A percentile compares a stretch with the other conserved stretches of the same genome.
Conservation (phyloP, 1,284 basidiomycete genomes). For the Erythrobasidium hasegawianum region DNA sequence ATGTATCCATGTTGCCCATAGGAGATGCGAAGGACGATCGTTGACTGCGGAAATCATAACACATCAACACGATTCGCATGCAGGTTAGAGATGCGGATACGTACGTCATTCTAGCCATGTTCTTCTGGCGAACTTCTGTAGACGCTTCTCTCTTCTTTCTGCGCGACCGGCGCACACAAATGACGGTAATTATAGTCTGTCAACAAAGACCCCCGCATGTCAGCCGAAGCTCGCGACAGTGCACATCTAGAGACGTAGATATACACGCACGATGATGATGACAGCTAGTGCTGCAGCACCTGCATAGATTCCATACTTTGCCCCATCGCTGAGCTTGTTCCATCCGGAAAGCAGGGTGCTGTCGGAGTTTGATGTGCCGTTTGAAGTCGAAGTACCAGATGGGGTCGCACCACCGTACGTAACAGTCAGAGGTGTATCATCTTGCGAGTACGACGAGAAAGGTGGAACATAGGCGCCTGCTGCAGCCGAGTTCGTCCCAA, state of each 20-base stretch:
- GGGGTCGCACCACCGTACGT: background rate
- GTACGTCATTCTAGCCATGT: constrained; percentile 30
- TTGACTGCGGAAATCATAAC: constrained; percentile 8
- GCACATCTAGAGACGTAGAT: background rate
- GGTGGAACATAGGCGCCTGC: constrained; percentile 2
- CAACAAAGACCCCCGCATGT: background rate
- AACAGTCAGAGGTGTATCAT: constrained; percentile 12
- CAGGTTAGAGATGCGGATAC: background rate
- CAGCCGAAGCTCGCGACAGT: no score
- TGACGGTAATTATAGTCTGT: constrained; percentile 6
- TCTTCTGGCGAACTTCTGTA: constrained; percentile 8
- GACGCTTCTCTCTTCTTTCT: constrained; percentile 11
- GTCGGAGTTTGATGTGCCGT: background rate
- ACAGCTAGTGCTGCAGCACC: constrained; percentile 20
- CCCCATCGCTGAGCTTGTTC: constrained; percentile 13
- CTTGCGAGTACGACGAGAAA: constrained; percentile 6
- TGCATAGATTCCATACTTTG: constrained; percentile 31
- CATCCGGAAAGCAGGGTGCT: constrained; percentile 4
- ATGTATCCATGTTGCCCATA: constrained; percentile 23
- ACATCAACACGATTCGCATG: background rate
- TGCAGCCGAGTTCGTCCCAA: constrained; percentile 12
- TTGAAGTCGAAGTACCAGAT: background rate
- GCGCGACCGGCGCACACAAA: constrained; percentile 14
- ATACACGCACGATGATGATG: constrained; percentile 20
- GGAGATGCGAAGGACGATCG: constrained; percentile 32